These are phyloP conservation scores for Lyophyllum semitale DNA, from an alignment of 768 basidiomycete species.

Conservation along the genomic window DNA sequence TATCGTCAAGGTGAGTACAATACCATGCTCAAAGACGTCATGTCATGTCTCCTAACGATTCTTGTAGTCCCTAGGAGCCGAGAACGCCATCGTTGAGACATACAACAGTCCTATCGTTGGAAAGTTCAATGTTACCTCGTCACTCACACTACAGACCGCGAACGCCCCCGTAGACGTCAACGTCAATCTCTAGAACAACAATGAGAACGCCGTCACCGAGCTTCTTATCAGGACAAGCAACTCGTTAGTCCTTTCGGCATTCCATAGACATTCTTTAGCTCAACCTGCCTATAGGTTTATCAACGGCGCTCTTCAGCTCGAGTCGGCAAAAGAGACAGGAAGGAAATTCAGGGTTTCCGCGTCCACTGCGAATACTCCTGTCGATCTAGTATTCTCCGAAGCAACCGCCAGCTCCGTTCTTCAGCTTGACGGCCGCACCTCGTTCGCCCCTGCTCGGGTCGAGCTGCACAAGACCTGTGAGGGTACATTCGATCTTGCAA, in stretches of 20 bases:
- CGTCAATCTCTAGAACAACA: conserved; percentile 39
- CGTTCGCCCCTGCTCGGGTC: no score
- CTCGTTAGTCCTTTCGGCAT: conserved; percentile 34
- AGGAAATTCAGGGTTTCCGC: conserved; percentile 18
- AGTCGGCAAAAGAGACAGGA: conserved; percentile 8
- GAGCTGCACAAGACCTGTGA: conserved; percentile 19
- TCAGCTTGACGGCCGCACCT: conserved; percentile 18
- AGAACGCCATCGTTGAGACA: conserved; percentile 30
- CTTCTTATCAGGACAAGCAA: conserved; percentile 34
- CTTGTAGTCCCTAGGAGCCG: conserved; percentile 32
- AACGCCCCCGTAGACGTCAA: conserved; percentile 42
- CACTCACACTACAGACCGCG: conserved; percentile 32
- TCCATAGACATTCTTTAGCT: not conserved
- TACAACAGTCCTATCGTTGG: conserved; percentile 49
- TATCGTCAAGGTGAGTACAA: conserved; percentile 31
- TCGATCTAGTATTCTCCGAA: conserved; percentile 11
- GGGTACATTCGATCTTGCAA: no score
- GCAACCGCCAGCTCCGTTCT: conserved; percentile 17
- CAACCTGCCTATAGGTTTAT: conserved; percentile 4
- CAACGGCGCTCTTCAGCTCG: conserved; percentile 5
- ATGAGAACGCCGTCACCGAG: conserved; percentile 22
- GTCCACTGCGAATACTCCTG: conserved; percentile 7
- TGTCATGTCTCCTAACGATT: not conserved
- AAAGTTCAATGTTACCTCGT: conserved; percentile 36
- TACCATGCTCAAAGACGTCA: not conserved